Evolutionary conservation across 2,329 filamentous ascomycete genomes (phyloP), one percentile per base, ranked within the genome.

Genomic region (Coniella vitis): DNA sequence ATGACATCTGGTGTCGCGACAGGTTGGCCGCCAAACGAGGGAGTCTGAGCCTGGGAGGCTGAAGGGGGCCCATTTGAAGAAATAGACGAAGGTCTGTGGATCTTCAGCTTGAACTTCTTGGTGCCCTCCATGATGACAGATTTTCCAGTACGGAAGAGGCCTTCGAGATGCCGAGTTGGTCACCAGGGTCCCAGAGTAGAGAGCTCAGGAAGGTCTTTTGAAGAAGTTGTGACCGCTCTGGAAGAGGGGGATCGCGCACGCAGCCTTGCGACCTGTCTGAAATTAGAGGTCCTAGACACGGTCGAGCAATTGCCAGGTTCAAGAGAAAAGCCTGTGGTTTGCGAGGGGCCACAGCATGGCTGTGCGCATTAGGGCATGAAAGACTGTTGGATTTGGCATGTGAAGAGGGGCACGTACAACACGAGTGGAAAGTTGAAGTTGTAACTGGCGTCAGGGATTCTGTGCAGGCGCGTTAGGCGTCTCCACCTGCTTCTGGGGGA

Each of bases 81-180:
- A 14, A 51, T n/a, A 21, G 51, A 53, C 19, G 43, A 29, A 14
- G 25, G 47, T 41, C 49, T 38, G 39, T 37, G 50, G 36, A 51
- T 53, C 45, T 53, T 53, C 38, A 53, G 37, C 44, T 53, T 53
- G 22, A 53, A 44, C 21, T 53, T 53, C 34, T 53, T 49, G 16
- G 51, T n/a, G 12, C 35, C 45, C 21, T 53, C 51, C 51, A 53
- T 53, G 13, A 32, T 53, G 44, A 34, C 32, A n/a, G 29, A 17
- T 12, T 14, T 21, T 19, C 16, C 3, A 8, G 25, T 10, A 5
- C 10, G 25, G 25, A 29, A 10, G 25, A 29, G 10, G 25, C 25
- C 25, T 29, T 29, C 5, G 25, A 29, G 5, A 29, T 5, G 25
- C 25, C n/a, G n/a, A n/a, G n/a, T n/a, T n/a, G n/a, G n/a, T n/a